A percentile compares a stretch with the other conserved stretches of the same genome.
Conservation (phyloP, 1,284 basidiomycete genomes). For the Mycena citricolor region DNA sequence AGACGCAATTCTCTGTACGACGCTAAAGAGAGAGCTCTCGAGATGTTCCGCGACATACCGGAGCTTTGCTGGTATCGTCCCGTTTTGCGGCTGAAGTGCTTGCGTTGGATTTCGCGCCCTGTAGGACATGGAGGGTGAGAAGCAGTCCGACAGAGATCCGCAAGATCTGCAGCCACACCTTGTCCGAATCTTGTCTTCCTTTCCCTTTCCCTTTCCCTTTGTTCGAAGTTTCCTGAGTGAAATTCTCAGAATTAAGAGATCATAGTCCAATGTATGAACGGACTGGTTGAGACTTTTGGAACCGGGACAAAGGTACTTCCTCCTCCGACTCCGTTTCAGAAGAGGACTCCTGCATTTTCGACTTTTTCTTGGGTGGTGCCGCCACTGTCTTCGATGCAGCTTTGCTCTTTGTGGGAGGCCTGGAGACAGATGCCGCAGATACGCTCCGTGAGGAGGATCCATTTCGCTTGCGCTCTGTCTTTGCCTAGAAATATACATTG, state of each 20-base stretch:
- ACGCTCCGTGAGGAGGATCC: conserved; percentile 13
- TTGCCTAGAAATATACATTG: conserved; percentile 10
- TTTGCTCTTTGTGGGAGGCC: neutral
- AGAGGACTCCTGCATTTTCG: conserved; percentile 5
- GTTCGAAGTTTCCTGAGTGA: neutral
- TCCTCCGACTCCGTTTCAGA: conserved; percentile 18
- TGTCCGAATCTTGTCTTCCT: too few relatives aligned
- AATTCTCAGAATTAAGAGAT: conserved; percentile 1
- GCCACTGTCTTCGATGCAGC: conserved; percentile 4
- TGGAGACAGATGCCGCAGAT: conserved; percentile 11
- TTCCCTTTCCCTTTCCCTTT: conserved; percentile 4
- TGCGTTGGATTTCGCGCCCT: too few relatives aligned
- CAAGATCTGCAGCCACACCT: too few relatives aligned
- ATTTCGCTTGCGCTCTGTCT: conserved; percentile 9
- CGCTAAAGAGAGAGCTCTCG: too few relatives aligned
- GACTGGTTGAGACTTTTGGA: conserved; percentile 1
- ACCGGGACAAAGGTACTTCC: conserved; percentile 13
- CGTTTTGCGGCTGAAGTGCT: too few relatives aligned
- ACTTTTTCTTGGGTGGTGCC: conserved; percentile 11
- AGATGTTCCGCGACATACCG: too few relatives aligned
- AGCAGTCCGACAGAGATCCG: neutral
- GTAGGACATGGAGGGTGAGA: too few relatives aligned
- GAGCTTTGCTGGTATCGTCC: too few relatives aligned
- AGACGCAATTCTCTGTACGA: too few relatives aligned
- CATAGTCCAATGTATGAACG: neutral